phyloP scores from a whole-genome alignment of 768 basidiomycete genomes.

The Cystobasidium ongulense region DNA sequence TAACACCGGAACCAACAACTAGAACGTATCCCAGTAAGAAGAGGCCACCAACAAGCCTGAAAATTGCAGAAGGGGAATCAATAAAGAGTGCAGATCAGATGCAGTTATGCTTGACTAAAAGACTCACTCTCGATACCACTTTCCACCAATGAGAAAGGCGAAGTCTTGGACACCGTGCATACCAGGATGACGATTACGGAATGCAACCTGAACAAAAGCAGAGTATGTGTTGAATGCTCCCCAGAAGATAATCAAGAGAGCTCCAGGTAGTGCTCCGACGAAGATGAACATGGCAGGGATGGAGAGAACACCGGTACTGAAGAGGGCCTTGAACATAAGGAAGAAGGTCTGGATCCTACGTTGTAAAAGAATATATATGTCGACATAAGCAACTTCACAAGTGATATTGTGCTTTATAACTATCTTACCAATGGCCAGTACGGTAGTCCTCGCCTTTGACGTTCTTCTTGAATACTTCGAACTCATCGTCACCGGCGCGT shows the following conservation, averaged over 20 bases:
- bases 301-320: not conserved
- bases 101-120: not conserved
- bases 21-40: not conserved
- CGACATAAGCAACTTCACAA: not conserved
- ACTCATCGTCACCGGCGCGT: not conserved
- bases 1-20: not conserved
- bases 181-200: not conserved
- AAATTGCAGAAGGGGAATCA: not conserved
- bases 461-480: not conserved
- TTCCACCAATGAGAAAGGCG: not conserved
- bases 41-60: not conserved
- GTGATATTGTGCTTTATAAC: not conserved
- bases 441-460: not conserved
- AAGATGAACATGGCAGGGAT: not conserved
- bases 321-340: not conserved
- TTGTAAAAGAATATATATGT: not conserved
- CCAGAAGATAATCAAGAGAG: not conserved
- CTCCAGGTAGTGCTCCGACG: not conserved
- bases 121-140: not conserved
- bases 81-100: not conserved
- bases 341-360: not conserved
- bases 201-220: not conserved
- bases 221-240: not conserved
- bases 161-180: constrained; percentile 1
- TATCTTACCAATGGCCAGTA: not conserved